These are phyloP conservation scores for Mucor saturninus DNA, from an alignment of 371 early-diverging fungal species.

Conservation along the genomic window DNA sequence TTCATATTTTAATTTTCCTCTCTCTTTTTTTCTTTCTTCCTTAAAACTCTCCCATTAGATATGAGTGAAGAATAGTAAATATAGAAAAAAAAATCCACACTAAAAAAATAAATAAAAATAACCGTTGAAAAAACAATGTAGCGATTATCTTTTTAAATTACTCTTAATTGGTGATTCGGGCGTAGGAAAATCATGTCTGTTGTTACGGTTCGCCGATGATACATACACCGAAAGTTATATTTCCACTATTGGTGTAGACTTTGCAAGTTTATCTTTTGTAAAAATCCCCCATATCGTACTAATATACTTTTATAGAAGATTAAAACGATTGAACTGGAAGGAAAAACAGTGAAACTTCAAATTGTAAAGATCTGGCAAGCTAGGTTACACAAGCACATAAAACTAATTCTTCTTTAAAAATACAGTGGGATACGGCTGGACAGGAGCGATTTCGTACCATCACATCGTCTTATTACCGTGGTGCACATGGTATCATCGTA, in stretches of 20 bases:
- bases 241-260: conserved; percentile 99
- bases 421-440: conserved; percentile 99
- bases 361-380: conserved; percentile 66
- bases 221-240: conserved; percentile 98
- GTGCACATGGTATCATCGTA: conserved; percentile 98
- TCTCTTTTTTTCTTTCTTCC: too few relatives aligned
- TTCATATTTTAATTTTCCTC: too few relatives aligned
- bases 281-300: too few relatives aligned
- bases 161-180: conserved; percentile 99
- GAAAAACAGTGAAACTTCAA: conserved; percentile 98
- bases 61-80: too few relatives aligned
- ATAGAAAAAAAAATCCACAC: too few relatives aligned
- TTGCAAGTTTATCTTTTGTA: too few relatives aligned
- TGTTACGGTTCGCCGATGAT: conserved; percentile 98
- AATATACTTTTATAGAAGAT: conserved; percentile 97
- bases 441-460: conserved; percentile 99
- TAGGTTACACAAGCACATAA: not conserved
- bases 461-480: conserved; percentile 98
- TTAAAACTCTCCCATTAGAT: too few relatives aligned
- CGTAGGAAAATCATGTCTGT: conserved; percentile 98
- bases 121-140: conserved; percentile 38
- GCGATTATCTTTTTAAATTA: conserved; percentile 98
- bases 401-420: conserved; percentile 1
- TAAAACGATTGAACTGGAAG: conserved; percentile 97
- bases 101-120: too few relatives aligned